Evolutionary conservation across 805 yeast species (phyloP), one percentile per base, ranked within the genome.

Genomic region (Komagataella kurtzmanii): DNA sequence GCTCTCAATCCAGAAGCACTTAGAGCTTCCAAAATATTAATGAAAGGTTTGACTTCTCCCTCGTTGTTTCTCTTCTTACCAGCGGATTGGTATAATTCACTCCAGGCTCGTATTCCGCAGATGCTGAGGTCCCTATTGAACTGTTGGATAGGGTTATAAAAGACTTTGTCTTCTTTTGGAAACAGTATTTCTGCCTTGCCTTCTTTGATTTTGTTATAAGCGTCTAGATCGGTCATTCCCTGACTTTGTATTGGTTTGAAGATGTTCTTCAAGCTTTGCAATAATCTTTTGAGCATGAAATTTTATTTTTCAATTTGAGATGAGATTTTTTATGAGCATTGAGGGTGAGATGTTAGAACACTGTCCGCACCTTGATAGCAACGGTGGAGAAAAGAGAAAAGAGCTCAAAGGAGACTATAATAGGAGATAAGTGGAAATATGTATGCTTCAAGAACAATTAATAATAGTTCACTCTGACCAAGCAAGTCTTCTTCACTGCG

Each of bases 1-100:
- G 98, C 96, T 51, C 99, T 77, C 45, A 93, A 72, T 0, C 99
- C 99, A 1, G 98, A 85, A 0, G 99, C 99, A 47, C 95, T 84
- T 10, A 93, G 71, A 0, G 97, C 98, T 61, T 93, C 99, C 46
- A 91, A 65, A 12, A 93, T 81, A 24, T 79, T 77, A 46, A 88
- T 77, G 57, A 74, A 80, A 8, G 83, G 80, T 46, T 55, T 53
- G 12, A 19, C 44, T 30, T 53, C 49, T 46, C 51, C 24, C 51
- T 51, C 48, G 53, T 49, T 36, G 45, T 23, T 18, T 51, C 24
- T 45, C 53, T 46, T 47, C 47, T 46, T 45, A 46, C 49, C 44
- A 44, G 46, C 50, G 45, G 67, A 74, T 17, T 73, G 66, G 55
- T 79, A 82, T 43, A 84, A 59, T 52, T 83, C 80, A 45, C 83